Conservation (phyloP, 306 rosid genomes). For the Rubus idaeus region DNA sequence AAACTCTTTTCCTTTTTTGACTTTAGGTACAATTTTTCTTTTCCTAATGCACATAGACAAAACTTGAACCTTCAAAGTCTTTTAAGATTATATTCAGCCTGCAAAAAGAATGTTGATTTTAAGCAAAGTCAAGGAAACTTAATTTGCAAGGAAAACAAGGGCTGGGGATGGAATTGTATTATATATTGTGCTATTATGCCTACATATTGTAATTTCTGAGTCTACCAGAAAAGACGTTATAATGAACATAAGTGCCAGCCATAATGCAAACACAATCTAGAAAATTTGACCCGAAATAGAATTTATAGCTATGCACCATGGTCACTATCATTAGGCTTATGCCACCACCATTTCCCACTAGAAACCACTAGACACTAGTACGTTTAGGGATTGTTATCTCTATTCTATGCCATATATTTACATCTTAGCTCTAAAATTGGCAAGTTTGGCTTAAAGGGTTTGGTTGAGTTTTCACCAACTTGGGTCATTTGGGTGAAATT, state of each 20-base stretch:
- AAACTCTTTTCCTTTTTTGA: background rate
- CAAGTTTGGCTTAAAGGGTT: constrained; percentile 15
- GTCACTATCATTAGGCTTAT: constrained; percentile 31
- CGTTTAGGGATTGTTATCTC: constrained; percentile 12
- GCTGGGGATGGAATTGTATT: background rate
- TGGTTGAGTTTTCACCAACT: background rate
- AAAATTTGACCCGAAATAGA: constrained; percentile 30
- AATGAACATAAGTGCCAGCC: constrained; percentile 26
- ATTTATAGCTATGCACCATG: constrained; percentile 22
- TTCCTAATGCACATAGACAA: constrained; percentile 1
- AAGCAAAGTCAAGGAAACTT: constrained; percentile 25
- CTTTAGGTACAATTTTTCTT: background rate
- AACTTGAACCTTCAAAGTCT: background rate
- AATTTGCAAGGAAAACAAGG: constrained; percentile 11
- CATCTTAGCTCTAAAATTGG: background rate
- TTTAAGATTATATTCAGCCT: background rate
- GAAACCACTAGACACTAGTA: constrained; percentile 17
- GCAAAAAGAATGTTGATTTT: constrained; percentile 29
- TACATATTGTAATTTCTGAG: background rate
- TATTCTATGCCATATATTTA: constrained; percentile 1
- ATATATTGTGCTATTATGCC: background rate
- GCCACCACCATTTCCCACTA: constrained; percentile 27
- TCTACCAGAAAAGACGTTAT: constrained; percentile 1
- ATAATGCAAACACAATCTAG: constrained; percentile 42
- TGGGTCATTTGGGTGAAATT: background rate